Conservation (phyloP, 176 grass and related monocot species). For the Eremochloa ophiuroides region DNA sequence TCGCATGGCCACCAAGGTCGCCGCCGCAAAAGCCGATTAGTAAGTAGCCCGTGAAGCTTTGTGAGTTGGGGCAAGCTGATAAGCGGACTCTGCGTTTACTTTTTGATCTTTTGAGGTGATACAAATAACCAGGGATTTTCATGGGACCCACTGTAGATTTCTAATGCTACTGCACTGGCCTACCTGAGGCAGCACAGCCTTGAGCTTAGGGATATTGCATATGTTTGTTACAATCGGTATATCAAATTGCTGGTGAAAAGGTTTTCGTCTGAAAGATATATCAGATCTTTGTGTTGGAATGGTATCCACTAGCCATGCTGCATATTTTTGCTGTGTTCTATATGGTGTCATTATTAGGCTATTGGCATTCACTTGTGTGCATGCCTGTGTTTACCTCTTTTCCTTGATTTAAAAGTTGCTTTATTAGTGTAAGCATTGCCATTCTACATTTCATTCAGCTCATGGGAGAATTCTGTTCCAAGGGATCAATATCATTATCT, state of each 20-base stretch:
- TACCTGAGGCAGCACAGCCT: conserved; percentile 2
- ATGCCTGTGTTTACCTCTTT: background rate
- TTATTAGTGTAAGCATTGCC: background rate
- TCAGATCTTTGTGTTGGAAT: background rate
- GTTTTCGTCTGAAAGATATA: conserved; percentile 7
- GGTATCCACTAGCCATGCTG: background rate
- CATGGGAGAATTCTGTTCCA: background rate
- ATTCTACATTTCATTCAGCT: background rate
- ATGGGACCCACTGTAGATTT: conserved; percentile 16
- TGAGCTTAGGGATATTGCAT: conserved; percentile 6
- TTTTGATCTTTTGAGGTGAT: background rate
- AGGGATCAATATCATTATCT: background rate
- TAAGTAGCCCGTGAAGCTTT: conserved; percentile 17
- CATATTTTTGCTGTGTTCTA: background rate
- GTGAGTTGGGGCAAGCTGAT: background rate
- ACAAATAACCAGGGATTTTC: conserved; percentile 32
- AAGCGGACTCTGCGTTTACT: background rate
- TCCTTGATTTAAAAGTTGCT: background rate
- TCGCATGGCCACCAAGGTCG: conserved; percentile 37
- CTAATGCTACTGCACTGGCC: conserved; percentile 1
- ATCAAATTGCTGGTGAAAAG: background rate
- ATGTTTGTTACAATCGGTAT: background rate
- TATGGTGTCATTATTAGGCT: background rate
- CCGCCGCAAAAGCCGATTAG: background rate
- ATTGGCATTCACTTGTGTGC: background rate